These are phyloP conservation scores for Russula ochroleuca DNA, from an alignment of 768 basidiomycete genomes.

Conservation along the genomic window DNA sequence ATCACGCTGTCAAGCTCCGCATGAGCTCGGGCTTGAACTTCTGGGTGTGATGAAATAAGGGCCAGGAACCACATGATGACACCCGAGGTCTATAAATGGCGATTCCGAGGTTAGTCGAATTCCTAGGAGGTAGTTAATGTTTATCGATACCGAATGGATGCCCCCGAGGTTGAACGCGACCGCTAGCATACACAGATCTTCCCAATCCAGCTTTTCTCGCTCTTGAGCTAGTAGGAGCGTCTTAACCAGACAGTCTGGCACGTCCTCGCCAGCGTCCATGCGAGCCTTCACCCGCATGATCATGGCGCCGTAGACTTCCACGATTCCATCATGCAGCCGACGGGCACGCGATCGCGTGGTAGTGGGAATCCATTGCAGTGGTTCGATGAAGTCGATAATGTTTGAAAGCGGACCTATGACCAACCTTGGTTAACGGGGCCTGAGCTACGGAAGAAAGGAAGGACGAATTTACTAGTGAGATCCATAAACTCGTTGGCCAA, in stretches of 20 bases:
- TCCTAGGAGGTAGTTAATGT: not conserved
- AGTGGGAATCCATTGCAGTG: constrained; percentile 42
- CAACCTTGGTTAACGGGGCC: not conserved
- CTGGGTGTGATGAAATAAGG: constrained; percentile 29
- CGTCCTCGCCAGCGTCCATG: constrained; percentile 34
- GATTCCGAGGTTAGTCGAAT: not conserved
- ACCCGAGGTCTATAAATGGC: constrained; percentile 35
- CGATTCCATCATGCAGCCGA: constrained; percentile 38
- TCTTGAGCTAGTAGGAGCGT: constrained; percentile 32
- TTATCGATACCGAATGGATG: constrained; percentile 32
- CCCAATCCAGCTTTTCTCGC: constrained; percentile 34
- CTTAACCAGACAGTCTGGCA: constrained; percentile 38
- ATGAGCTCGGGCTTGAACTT: constrained; percentile 32
- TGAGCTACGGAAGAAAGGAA: not conserved
- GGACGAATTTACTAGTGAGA: constrained; percentile 28
- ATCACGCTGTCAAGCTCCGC: constrained; percentile 32
- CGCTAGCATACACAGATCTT: constrained; percentile 37
- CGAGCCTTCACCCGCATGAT: constrained; percentile 32
- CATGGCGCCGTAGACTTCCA: constrained; percentile 36
- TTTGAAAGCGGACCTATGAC: constrained; percentile 42
- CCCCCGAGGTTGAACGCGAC: constrained; percentile 37
- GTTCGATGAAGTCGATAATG: constrained; percentile 42
- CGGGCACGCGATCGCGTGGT: constrained; percentile 38
- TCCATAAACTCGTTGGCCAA: constrained; percentile 46
- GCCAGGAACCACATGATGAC: constrained; percentile 37